Base-by-base conservation (phyloP, 2,329 filamentous ascomycete genomes). In the Aspergillus thermomutatus region DNA sequence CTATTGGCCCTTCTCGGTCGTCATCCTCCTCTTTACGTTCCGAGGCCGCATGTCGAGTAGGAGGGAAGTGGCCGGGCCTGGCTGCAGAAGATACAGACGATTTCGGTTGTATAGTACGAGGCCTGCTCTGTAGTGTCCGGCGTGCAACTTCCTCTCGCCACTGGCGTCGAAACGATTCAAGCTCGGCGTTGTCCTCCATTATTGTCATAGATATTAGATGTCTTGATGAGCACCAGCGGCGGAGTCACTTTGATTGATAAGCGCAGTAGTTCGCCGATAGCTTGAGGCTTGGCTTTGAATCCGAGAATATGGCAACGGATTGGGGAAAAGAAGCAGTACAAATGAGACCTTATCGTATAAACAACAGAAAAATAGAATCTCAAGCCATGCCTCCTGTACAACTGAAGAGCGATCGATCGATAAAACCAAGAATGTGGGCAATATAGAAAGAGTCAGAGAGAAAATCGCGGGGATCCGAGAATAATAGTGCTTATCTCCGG, bases 141-240 rank as follows among this genome's bases (percentile, higher is more conserved):
- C 80, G 79, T 17, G 79, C 77, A 6, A 96, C 89, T 71, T 97
- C 92, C 64, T 91, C 88, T 57, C 86, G 85, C 92, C 92, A 97
- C 80, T 91, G 83, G 68, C 85, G 83, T 63, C 93, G 87, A 76
- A 97, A 97, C 48, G 84, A 87, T 74, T 96, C 91, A 58, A 97
- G 84, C 73, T 96, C 92, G 51, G 87, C 82, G 70, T 85, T 82
- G 63, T 78, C 73, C 37, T 67, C 70, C 75, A 77, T 78, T 46
- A 58, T 70, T 57, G 57, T 53, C 53, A 52, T 55, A 53, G 41
- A 37, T 23, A 14, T 46, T 11, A 23, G 23, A 46, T 46, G 56
- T 53, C 64, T 53, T 23, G 59, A 66, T 72, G 55, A 64, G 55
- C 68, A 62, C 48, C 23, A 48, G n/a, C 54, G 11, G 27, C 48